These are phyloP conservation scores for Diversispora epigaea DNA, from an alignment of 192 early-diverging fungal species.

Conservation along the genomic window DNA sequence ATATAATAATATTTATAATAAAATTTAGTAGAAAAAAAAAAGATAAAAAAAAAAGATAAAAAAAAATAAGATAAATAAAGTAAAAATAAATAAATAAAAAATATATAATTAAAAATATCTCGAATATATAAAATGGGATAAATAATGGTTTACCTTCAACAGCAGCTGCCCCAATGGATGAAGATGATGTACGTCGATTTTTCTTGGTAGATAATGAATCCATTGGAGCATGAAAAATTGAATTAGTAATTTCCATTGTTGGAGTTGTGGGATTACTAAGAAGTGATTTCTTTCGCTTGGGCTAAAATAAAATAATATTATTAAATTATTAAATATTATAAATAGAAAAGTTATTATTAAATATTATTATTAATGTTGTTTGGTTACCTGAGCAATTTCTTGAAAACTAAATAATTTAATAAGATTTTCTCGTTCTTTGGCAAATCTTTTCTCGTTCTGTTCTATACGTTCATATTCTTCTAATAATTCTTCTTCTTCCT, in stretches of 20 bases:
- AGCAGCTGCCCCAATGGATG: slow-evolving; percentile 14
- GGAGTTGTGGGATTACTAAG: slow-evolving; percentile 10
- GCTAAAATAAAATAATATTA: background rate
- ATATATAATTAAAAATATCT: too few relatives aligned
- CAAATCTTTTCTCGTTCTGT: slow-evolving; percentile 72
- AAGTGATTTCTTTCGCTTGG: slow-evolving; percentile 24
- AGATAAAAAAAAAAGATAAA: too few relatives aligned
- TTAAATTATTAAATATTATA: background rate
- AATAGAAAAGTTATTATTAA: background rate
- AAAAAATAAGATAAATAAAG: too few relatives aligned
- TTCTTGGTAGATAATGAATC: slow-evolving; percentile 4
- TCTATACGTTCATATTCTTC: slow-evolving; percentile 79
- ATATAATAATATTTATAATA: too few relatives aligned
- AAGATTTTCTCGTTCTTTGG: slow-evolving; percentile 77
- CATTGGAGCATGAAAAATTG: background rate
- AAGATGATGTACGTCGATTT: slow-evolving; percentile 27
- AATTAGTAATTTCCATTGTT: background rate
- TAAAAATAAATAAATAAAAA: too few relatives aligned
- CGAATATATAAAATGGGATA: background rate
- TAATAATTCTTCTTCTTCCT: slow-evolving; percentile 82
- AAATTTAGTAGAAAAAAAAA: too few relatives aligned
- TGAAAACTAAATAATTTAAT: slow-evolving; percentile 59
- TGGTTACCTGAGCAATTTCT: slow-evolving; percentile 42
- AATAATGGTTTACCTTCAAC: slow-evolving; percentile 5
- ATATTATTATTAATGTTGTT: background rate